Conservation (phyloP, 148 eudicot genomes). For the Nepenthes mirabilis region DNA sequence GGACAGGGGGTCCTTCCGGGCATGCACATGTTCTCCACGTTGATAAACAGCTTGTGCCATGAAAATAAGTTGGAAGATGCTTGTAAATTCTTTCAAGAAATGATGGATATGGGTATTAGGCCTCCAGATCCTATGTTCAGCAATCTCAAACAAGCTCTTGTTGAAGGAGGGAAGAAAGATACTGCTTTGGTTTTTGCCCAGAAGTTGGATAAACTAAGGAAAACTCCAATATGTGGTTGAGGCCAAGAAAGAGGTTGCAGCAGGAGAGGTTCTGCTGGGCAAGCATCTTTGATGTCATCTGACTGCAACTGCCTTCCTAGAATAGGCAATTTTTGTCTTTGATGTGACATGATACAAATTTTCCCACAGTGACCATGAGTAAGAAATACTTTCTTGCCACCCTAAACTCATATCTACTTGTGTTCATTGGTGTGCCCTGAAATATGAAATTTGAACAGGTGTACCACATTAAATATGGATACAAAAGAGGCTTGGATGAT, state of each 20-base stretch:
- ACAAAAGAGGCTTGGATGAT: no score
- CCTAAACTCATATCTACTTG: no score
- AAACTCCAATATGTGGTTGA: constrained; percentile 26
- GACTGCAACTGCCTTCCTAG: no score
- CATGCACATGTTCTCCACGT: constrained; percentile 59
- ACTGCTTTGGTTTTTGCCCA: constrained; percentile 23
- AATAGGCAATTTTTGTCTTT: no score
- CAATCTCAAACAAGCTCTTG: constrained; percentile 45
- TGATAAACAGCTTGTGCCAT: constrained; percentile 57
- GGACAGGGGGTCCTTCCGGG: constrained; percentile 61
- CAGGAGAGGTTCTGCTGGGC: neutral
- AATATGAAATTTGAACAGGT: no score
- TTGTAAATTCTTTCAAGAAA: constrained; percentile 50
- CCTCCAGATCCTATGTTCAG: constrained; percentile 65
- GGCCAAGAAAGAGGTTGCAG: neutral
- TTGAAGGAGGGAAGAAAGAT: constrained; percentile 58
- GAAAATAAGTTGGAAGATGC: constrained; percentile 58
- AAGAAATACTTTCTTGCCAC: no score
- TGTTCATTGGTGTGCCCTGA: no score
- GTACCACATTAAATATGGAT: no score
- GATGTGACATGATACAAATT: no score
- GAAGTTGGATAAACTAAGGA: constrained; percentile 49
- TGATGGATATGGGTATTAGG: constrained; percentile 75
- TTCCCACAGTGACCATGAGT: no score
- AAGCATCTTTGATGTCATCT: no score